Evolutionary conservation across 768 basidiomycete species (phyloP).

Genomic region (Rhizopogon vesiculosus): DNA sequence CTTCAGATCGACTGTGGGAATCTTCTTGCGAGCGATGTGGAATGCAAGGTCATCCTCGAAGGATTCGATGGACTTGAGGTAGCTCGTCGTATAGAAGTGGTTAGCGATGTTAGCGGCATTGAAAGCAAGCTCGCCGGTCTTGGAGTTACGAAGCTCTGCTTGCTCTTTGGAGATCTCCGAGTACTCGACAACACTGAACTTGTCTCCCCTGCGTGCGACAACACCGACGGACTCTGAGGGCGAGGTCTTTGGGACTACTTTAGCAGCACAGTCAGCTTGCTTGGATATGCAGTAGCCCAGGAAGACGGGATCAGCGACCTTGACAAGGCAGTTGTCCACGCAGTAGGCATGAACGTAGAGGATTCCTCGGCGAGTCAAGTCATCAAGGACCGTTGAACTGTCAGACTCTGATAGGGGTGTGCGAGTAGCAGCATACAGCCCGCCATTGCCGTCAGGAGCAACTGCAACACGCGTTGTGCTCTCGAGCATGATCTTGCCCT

Average conservation of each 20-base stretch:
- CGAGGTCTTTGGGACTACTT: constrained; percentile 87
- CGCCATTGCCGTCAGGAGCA: constrained; percentile 97
- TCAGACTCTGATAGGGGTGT: constrained; percentile 58
- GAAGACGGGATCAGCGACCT: constrained; percentile 96
- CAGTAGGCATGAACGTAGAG: constrained; percentile 93
- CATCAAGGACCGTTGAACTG: constrained; percentile 75
- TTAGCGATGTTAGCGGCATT: constrained; percentile 97
- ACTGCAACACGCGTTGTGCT: constrained; percentile 78
- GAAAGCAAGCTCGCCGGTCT: constrained; percentile 78
- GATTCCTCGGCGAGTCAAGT: constrained; percentile 71
- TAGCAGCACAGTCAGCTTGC: constrained; percentile 87
- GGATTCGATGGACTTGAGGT: constrained; percentile 69
- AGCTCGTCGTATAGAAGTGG: constrained; percentile 92
- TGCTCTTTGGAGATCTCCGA: constrained; percentile 91
- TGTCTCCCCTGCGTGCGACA: constrained; percentile 76
- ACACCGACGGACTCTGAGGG: constrained; percentile 95
- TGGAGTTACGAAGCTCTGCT: constrained; percentile 66
- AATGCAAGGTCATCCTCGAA: constrained; percentile 90
- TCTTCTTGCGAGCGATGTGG: constrained; percentile 99
- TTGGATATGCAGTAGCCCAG: constrained; percentile 90
- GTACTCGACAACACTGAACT: constrained; percentile 94
- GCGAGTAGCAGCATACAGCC: constrained; percentile 91
- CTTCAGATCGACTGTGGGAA: constrained; percentile 70
- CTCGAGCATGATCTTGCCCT: constrained; percentile 91
- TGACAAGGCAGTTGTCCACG: constrained; percentile 98